These are phyloP conservation scores for Cornus kousa DNA, from an alignment of 148 eudicot genomes.

Conservation along the genomic window DNA sequence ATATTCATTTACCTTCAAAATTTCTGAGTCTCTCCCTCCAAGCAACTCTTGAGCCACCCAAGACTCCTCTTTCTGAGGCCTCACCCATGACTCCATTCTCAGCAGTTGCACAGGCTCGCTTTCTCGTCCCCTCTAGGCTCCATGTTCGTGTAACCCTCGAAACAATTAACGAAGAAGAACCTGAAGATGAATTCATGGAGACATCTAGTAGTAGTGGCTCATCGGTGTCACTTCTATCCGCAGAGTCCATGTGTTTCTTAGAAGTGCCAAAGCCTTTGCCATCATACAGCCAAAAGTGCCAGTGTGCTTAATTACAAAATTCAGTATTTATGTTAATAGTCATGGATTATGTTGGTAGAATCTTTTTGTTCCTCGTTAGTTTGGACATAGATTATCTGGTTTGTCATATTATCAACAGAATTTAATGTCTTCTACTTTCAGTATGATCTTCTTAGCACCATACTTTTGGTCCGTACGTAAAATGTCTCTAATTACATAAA, in stretches of 20 bases:
- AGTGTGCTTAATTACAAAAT: background rate
- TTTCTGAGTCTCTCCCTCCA: background rate
- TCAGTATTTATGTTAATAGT: background rate
- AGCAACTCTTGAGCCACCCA: no score
- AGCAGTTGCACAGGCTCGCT: constrained; percentile 3
- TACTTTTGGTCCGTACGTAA: no score
- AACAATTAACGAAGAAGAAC: constrained; percentile 13
- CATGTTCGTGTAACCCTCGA: constrained; percentile 12
- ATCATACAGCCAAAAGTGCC: background rate
- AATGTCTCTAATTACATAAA: no score
- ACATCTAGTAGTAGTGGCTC: background rate
- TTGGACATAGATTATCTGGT: no score
- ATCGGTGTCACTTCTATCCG: background rate
- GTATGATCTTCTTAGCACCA: no score
- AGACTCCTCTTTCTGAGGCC: background rate
- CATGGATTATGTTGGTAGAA: no score
- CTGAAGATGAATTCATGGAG: background rate
- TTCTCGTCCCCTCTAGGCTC: background rate
- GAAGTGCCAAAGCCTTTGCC: constrained; percentile 10
- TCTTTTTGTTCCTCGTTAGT: no score
- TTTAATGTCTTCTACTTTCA: no score
- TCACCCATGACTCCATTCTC: constrained; percentile 11
- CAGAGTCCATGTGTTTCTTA: constrained; percentile 1
- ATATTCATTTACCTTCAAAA: background rate
- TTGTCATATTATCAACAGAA: no score